phyloP scores from a whole-genome alignment of 2,329 filamentous ascomycete genomes.

The Dactylellina haptotyla region DNA sequence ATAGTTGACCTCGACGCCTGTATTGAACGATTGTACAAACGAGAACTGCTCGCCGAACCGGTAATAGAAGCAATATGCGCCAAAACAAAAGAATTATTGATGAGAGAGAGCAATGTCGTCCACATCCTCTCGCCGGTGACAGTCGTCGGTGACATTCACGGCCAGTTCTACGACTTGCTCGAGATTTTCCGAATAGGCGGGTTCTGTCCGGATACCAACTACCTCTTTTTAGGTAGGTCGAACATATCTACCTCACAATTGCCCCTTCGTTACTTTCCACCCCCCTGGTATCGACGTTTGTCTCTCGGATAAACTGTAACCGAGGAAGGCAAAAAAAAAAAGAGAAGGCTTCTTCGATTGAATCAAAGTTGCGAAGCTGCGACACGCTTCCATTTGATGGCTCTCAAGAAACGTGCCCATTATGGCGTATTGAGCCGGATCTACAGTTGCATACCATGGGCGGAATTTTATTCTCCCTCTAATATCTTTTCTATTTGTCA shows the following conservation, averaged over 20 bases:
- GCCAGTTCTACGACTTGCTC: slow-evolving; percentile 98
- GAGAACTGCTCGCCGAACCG: slow-evolving; percentile 94
- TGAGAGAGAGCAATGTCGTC: slow-evolving; percentile 99
- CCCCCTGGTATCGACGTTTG: slow-evolving; percentile 9
- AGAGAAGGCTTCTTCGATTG: not conserved
- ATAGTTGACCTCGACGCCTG: slow-evolving; percentile 95
- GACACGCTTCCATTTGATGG: slow-evolving; percentile 15
- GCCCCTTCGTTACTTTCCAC: slow-evolving; percentile 6
- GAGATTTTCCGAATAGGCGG: slow-evolving; percentile 99
- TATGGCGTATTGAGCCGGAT: slow-evolving; percentile 14
- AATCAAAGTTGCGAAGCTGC: slow-evolving; percentile 26
- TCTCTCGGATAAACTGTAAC: slow-evolving; percentile 44
- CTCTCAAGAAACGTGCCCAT: slow-evolving; percentile 4
- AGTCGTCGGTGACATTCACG: slow-evolving; percentile 97
- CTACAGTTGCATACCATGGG: slow-evolving; percentile 34
- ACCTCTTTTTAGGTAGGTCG: slow-evolving; percentile 84
- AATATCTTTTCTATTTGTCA: not conserved
- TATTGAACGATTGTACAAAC: slow-evolving; percentile 94
- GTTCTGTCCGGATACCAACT: slow-evolving; percentile 97
- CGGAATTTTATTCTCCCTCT: not conserved
- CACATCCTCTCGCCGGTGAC: slow-evolving; percentile 95
- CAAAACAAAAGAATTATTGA: slow-evolving; percentile 97
- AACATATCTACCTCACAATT: slow-evolving; percentile 26
- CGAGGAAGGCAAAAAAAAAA: slow-evolving; percentile 26
- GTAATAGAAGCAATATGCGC: slow-evolving; percentile 99